Conservation (phyloP, 1,284 basidiomycete genomes). For the Uromyces viciae-fabae region DNA sequence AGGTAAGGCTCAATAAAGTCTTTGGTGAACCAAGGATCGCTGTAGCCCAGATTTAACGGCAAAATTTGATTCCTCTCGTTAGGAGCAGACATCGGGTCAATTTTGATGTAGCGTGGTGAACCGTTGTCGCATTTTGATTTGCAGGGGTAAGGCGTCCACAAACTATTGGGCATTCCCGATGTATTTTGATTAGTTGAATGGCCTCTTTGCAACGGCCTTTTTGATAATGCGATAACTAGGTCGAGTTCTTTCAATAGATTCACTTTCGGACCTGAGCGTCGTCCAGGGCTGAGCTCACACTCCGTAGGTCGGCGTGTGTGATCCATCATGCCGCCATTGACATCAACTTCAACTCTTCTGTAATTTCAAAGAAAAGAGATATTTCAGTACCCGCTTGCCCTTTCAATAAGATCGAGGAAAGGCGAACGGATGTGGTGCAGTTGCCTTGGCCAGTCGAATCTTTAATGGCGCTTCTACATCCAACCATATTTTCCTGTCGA, state of each 20-base stretch:
- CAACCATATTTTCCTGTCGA: constrained; percentile 35
- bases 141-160: constrained; percentile 5
- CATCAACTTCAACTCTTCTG: constrained; percentile 4
- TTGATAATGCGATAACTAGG: background rate
- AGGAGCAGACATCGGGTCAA: background rate
- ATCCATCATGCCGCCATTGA: background rate
- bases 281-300: background rate
- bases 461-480: constrained; percentile 32
- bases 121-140: background rate
- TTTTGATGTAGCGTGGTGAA: background rate
- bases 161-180: background rate
- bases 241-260: constrained; percentile 24
- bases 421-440: constrained; percentile 28
- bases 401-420: background rate
- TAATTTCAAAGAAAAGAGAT: background rate
- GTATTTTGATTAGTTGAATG: background rate
- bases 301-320: background rate
- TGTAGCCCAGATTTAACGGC: background rate
- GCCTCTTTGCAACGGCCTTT: constrained; percentile 1
- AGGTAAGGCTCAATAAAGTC: background rate
- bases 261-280: background rate
- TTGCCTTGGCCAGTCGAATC: constrained; percentile 31
- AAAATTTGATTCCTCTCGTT: background rate
- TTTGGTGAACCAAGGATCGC: background rate
- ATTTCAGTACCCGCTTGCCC: background rate